phyloP scores from a whole-genome alignment of 208 protist species.

The Trypanosoma avium region DNA sequence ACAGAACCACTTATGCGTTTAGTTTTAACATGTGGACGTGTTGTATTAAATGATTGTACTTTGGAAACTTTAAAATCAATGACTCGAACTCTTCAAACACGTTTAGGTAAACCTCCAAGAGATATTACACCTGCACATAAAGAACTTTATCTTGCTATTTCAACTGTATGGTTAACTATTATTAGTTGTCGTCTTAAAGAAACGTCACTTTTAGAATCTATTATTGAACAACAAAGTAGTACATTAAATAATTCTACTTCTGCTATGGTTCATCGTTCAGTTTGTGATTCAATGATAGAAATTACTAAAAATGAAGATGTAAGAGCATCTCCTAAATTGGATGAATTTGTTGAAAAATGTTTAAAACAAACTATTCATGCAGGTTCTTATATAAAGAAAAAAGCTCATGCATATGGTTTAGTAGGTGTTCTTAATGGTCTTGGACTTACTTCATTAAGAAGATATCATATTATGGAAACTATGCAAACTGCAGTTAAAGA shows the following conservation, averaged over 20 bases:
- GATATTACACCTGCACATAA: conserved; percentile 71
- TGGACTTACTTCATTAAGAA: conserved; percentile 67
- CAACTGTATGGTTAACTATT: conserved; percentile 89
- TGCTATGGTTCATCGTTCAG: conserved; percentile 87
- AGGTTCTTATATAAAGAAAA: conserved; percentile 91
- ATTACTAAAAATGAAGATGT: conserved; percentile 79
- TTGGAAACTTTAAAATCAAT: conserved; percentile 56
- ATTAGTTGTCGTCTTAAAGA: conserved; percentile 88
- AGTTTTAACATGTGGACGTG: conserved; percentile 68
- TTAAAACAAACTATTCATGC: conserved; percentile 84
- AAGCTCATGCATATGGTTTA: conserved; percentile 88
- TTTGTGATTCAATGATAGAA: conserved; percentile 86
- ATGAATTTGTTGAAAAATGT: conserved; percentile 91
- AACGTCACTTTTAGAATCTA: conserved; percentile 69
- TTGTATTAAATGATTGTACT: conserved; percentile 59
- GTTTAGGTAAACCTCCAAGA: conserved; percentile 82
- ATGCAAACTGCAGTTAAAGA: conserved; percentile 60
- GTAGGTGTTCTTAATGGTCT: conserved; percentile 84
- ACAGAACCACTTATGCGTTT: conserved; percentile 69
- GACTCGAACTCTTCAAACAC: conserved; percentile 63
- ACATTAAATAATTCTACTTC: conserved; percentile 88
- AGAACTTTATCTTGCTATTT: conserved; percentile 86
- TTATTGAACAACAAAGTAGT: conserved; percentile 88
- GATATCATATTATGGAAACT: conserved; percentile 69
- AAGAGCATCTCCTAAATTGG: conserved; percentile 64